phyloP scores from a whole-genome alignment of 139 green algal species.

The Chlorella sorokiniana region DNA sequence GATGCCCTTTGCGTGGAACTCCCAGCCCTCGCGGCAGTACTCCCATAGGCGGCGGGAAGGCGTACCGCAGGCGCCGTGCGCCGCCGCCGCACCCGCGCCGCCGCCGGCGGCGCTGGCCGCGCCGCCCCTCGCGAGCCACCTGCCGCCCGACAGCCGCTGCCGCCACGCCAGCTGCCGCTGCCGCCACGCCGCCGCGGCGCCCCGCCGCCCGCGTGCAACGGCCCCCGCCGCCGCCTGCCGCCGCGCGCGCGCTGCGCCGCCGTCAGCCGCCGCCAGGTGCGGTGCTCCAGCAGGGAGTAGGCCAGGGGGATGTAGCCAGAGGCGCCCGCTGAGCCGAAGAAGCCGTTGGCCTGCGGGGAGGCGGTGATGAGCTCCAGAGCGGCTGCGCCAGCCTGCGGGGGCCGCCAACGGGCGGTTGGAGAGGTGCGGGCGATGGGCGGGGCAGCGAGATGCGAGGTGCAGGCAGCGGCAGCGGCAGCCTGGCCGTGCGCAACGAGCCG shows the following conservation, averaged over 20 bases:
- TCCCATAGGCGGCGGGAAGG: slow-evolving; percentile 20
- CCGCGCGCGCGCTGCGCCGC: not conserved
- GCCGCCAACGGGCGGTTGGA: not conserved
- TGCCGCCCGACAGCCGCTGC: not conserved
- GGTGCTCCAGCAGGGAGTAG: slow-evolving; percentile 53
- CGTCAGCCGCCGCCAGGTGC: slow-evolving; percentile 33
- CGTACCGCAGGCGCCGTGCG: not conserved
- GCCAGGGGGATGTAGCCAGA: slow-evolving; percentile 49
- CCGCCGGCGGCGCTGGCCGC: not conserved
- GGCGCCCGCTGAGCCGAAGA: slow-evolving; percentile 40
- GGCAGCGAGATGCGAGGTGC: not conserved
- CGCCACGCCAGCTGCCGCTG: not conserved
- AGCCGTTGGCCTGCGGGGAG: slow-evolving; percentile 51
- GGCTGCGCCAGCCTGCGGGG: not conserved
- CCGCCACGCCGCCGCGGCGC: not conserved
- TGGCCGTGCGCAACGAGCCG: no score
- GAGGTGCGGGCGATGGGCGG: no score
- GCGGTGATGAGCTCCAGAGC: slow-evolving; percentile 35
- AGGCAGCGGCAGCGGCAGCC: not conserved
- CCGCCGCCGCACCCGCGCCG: not conserved
- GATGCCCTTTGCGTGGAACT: slow-evolving; percentile 57
- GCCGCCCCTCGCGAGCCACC: not conserved
- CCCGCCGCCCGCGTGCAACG: not conserved
- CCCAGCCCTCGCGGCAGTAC: slow-evolving; percentile 40
- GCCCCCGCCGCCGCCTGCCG: not conserved